Percentiles rank a stretch among this genome's conserved stretches.
Evolutionary conservation across 1,284 basidiomycete species (phyloP).

Genomic region (Neonothopanus nambi): DNA sequence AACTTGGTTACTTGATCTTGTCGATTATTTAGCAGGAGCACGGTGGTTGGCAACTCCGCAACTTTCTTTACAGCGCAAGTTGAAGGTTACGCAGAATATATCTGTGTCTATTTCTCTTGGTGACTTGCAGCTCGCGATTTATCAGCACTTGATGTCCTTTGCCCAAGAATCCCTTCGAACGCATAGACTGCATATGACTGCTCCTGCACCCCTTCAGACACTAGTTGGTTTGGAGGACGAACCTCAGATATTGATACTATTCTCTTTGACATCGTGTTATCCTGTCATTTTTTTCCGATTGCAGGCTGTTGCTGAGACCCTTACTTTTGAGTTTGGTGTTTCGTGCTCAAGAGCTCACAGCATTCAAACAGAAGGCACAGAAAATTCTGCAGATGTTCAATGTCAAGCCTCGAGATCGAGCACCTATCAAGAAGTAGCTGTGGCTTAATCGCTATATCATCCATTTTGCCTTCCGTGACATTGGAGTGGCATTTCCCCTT

Average conservation of each 20-base stretch:
- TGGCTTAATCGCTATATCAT: slow-evolving; percentile 73
- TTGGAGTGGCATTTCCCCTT: slow-evolving; percentile 86
- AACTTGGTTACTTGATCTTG: slow-evolving; percentile 32
- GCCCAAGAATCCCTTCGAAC: slow-evolving; percentile 58
- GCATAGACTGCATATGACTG: slow-evolving; percentile 31
- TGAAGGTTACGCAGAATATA: slow-evolving; percentile 35
- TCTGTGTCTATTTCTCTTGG: slow-evolving; percentile 42
- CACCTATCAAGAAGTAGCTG: slow-evolving; percentile 37
- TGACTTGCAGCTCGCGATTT: slow-evolving; percentile 48
- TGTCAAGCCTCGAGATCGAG: slow-evolving; percentile 47
- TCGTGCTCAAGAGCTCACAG: slow-evolving; percentile 72
- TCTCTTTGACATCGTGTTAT: slow-evolving; percentile 31
- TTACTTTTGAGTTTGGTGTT: slow-evolving; percentile 46
- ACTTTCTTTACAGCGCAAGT: slow-evolving; percentile 40
- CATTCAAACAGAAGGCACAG: slow-evolving; percentile 81
- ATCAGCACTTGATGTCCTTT: slow-evolving; percentile 64
- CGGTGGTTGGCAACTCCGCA: slow-evolving; percentile 37
- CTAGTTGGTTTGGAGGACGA: too few relatives aligned
- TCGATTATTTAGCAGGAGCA: slow-evolving; percentile 30
- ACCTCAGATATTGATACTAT: not conserved
- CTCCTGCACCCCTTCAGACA: too few relatives aligned
- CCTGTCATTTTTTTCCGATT: slow-evolving; percentile 45
- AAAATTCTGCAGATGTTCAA: slow-evolving; percentile 75
- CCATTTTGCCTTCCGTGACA: slow-evolving; percentile 61
- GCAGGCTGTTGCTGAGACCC: slow-evolving; percentile 50